A percentile compares a stretch with the other conserved stretches of the same genome.
Evolutionary conservation across 441 rosid genomes (phyloP).

Genomic region (Corymbia calophylla): DNA sequence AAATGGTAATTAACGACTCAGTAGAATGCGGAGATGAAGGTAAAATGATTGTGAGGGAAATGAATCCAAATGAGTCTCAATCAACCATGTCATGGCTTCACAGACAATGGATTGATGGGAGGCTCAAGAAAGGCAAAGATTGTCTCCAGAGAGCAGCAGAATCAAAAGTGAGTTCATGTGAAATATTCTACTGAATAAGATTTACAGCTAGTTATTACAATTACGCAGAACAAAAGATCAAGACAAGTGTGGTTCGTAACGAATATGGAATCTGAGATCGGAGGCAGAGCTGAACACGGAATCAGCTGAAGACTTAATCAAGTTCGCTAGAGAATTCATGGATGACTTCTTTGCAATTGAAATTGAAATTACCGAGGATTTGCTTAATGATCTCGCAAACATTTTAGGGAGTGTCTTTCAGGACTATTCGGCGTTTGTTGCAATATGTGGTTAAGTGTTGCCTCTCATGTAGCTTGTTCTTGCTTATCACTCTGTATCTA

Average conservation of each 20-base stretch:
- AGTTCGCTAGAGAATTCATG: constrained; percentile 41
- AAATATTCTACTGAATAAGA: not conserved
- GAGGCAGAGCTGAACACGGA: constrained; percentile 77
- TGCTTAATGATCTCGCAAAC: constrained; percentile 53
- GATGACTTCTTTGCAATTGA: constrained; percentile 77
- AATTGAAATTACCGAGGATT: constrained; percentile 59
- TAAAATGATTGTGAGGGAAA: constrained; percentile 72
- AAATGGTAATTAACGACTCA: constrained; percentile 84
- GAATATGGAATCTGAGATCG: constrained; percentile 93
- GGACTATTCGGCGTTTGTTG: constrained; percentile 61
- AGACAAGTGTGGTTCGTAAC: constrained; percentile 2
- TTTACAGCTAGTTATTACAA: not conserved
- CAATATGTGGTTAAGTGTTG: constrained; percentile 56
- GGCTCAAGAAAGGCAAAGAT: constrained; percentile 41
- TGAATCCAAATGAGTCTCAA: constrained; percentile 81
- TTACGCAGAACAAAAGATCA: not conserved
- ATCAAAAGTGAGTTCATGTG: constrained; percentile 42
- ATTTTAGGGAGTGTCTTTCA: constrained; percentile 60
- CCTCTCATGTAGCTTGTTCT: too few species aligned
- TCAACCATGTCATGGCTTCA: constrained; percentile 45
- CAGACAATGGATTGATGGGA: constrained; percentile 65
- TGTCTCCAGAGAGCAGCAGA: constrained; percentile 51
- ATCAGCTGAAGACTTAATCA: constrained; percentile 62
- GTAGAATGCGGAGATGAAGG: constrained; percentile 80
- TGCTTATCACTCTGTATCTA: too few species aligned